A percentile compares a stretch with the other conserved stretches of the same genome.
These are phyloP conservation scores for Evernia prunastri DNA, from an alignment of 495 filamentous ascomycete species.

Conservation along the genomic window DNA sequence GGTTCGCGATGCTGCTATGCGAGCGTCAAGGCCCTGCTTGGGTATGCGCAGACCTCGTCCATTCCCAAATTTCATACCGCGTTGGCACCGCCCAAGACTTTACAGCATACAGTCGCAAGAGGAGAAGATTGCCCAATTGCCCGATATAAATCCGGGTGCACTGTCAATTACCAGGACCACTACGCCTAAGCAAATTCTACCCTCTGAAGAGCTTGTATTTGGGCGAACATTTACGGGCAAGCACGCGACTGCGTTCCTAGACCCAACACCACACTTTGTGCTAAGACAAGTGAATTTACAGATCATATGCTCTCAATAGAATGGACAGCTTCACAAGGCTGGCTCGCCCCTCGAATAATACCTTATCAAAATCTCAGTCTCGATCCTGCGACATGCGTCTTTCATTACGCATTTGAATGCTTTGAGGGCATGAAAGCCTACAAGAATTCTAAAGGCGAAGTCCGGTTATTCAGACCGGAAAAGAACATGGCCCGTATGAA, in stretches of 20 bases:
- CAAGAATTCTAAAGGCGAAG: conserved; percentile 63
- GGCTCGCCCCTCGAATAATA: conserved; percentile 71
- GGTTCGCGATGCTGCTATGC: not conserved
- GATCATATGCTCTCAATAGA: conserved; percentile 97
- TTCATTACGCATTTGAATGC: conserved; percentile 95
- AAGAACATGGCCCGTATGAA: conserved; percentile 95
- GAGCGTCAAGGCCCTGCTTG: conserved; percentile 3
- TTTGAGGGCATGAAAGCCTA: conserved; percentile 99
- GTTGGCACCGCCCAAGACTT: conserved; percentile 36
- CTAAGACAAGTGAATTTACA: conserved; percentile 30
- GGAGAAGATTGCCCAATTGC: conserved; percentile 46
- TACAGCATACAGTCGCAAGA: conserved; percentile 56
- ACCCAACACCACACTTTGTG: not conserved
- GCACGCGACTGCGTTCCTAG: conserved; percentile 6
- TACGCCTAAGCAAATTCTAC: conserved; percentile 64
- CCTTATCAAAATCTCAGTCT: conserved; percentile 96
- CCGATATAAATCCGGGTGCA: conserved; percentile 67
- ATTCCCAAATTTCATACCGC: conserved; percentile 21
- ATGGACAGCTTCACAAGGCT: conserved; percentile 79
- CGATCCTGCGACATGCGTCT: conserved; percentile 92
- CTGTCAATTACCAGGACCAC: conserved; percentile 66
- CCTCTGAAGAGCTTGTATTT: conserved; percentile 77
- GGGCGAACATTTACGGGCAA: conserved; percentile 81
- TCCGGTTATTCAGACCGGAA: conserved; percentile 88
- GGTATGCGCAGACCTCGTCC: not conserved